Evolutionary conservation across 1,139 yeast genomes (phyloP).

Genomic region (Pichia sp.): DNA sequence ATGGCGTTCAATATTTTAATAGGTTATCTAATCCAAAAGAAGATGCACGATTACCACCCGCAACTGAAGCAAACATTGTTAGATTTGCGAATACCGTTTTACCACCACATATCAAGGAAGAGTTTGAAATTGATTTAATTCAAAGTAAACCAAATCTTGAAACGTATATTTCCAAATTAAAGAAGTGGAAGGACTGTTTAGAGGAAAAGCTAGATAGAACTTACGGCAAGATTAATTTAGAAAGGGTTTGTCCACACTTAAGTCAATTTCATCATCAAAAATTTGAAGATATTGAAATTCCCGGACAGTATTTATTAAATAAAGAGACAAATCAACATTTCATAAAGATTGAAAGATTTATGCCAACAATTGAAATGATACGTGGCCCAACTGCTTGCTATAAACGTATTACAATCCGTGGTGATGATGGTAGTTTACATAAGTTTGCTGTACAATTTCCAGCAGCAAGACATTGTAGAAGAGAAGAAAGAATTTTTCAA

Average conservation of each 20-base stretch:
- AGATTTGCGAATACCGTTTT: slow-evolving; percentile 90
- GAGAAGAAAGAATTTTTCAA: slow-evolving; percentile 93
- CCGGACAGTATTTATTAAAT: slow-evolving; percentile 86
- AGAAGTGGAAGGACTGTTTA: slow-evolving; percentile 89
- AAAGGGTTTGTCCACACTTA: slow-evolving; percentile 87
- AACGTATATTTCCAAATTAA: slow-evolving; percentile 71
- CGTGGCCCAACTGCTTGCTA: slow-evolving; percentile 92
- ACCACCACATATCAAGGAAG: slow-evolving; percentile 84
- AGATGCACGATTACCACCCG: slow-evolving; percentile 82
- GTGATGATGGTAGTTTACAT: slow-evolving; percentile 88
- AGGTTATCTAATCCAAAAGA: slow-evolving; percentile 81
- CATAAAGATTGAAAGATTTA: slow-evolving; percentile 84
- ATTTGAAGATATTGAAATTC: slow-evolving; percentile 95
- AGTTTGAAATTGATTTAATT: slow-evolving; percentile 88
- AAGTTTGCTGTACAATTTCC: slow-evolving; percentile 96
- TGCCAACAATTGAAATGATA: slow-evolving; percentile 82
- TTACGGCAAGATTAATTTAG: slow-evolving; percentile 71
- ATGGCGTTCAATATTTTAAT: slow-evolving; percentile 84
- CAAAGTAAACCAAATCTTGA: slow-evolving; percentile 84
- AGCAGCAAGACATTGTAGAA: slow-evolving; percentile 93
- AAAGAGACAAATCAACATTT: slow-evolving; percentile 79
- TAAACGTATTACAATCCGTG: slow-evolving; percentile 82
- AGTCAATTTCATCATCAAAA: slow-evolving; percentile 97
- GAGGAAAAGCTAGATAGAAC: slow-evolving; percentile 88
- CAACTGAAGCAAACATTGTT: slow-evolving; percentile 84